These are phyloP conservation scores for Panicum miliaceum DNA, from an alignment of 176 grass and related monocot genomes.

Conservation along the genomic window DNA sequence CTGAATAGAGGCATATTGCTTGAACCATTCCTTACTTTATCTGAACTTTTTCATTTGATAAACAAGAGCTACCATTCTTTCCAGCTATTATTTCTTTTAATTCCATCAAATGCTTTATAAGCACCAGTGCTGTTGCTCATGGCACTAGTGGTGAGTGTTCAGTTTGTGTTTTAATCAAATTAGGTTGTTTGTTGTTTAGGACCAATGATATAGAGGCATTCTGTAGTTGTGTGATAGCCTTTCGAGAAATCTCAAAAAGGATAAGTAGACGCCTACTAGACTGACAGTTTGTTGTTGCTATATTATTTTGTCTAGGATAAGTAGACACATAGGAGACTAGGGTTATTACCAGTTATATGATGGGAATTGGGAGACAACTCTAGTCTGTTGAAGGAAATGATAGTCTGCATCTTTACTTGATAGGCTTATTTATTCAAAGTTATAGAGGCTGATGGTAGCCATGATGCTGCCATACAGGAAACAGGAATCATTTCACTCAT, in stretches of 20 bases:
- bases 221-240: background rate
- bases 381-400: background rate
- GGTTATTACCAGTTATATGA: background rate
- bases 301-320: background rate
- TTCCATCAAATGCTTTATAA: constrained; percentile 2
- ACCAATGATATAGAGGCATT: background rate
- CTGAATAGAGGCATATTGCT: background rate
- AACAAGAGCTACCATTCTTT: background rate
- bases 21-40: background rate
- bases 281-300: background rate
- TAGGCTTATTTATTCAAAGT: background rate
- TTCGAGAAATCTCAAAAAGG: background rate
- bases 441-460: background rate
- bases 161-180: constrained; percentile 5
- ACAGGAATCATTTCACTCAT: background rate
- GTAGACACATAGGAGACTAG: background rate
- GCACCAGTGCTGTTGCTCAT: background rate
- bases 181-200: background rate
- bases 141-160: background rate
- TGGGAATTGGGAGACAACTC: background rate
- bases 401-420: background rate
- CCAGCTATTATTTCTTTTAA: background rate
- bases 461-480: background rate
- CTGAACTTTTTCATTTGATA: background rate
- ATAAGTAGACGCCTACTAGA: background rate